Evolutionary conservation across 371 early-diverging fungal genomes (phyloP).

Genomic region (Mucor piriformis): DNA sequence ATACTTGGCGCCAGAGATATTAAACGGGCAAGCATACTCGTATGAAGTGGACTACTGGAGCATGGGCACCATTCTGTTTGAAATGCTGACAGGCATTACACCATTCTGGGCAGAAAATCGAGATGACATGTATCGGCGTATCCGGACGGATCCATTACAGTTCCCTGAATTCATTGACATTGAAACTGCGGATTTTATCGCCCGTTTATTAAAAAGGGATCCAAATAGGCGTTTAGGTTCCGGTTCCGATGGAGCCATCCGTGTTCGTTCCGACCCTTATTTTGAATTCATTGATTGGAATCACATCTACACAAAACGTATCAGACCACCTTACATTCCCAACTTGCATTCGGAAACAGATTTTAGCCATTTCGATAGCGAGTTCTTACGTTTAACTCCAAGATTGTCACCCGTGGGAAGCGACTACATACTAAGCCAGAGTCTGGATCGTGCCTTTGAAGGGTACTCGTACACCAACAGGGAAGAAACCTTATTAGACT

Average conservation of each 20-base stretch:
- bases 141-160: constrained; percentile 70
- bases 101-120: constrained; percentile 82
- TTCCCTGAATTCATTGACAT: constrained; percentile 69
- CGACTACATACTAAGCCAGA: constrained; percentile 45
- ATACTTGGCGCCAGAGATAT: constrained; percentile 89
- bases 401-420: constrained; percentile 44
- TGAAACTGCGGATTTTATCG: constrained; percentile 58
- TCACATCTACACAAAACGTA: constrained; percentile 59
- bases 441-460: constrained; percentile 57
- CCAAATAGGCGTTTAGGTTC: constrained; percentile 67
- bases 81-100: constrained; percentile 74
- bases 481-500: constrained; percentile 17
- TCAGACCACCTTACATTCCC: constrained; percentile 62
- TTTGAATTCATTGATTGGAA: constrained; percentile 72
- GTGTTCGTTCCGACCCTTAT: constrained; percentile 69
- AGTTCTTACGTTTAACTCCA: constrained; percentile 58
- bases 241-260: constrained; percentile 46
- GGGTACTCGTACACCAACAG: constrained; percentile 57
- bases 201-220: constrained; percentile 68
- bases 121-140: constrained; percentile 76
- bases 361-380: constrained; percentile 66
- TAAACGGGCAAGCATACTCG: constrained; percentile 79
- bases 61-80: constrained; percentile 91
- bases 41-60: constrained; percentile 97
- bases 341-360: constrained; percentile 55